These are phyloP conservation scores for Keqinozyma sinolaborantium DNA, from an alignment of 1,139 yeast species.

Conservation along the genomic window DNA sequence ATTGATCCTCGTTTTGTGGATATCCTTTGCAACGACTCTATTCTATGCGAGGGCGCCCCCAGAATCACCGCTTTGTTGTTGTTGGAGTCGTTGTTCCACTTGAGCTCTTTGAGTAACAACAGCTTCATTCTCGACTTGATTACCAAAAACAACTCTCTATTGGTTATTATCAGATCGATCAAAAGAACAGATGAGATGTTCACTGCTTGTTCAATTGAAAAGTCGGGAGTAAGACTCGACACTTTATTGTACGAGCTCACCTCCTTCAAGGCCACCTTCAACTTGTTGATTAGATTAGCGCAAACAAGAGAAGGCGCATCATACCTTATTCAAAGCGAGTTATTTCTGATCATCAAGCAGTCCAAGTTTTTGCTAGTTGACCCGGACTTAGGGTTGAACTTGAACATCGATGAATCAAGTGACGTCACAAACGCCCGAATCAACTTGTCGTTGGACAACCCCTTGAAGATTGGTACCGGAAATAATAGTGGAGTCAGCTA, in stretches of 20 bases:
- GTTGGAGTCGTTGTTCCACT: constrained; percentile 64
- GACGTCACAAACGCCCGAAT: constrained; percentile 29
- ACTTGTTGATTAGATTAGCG: constrained; percentile 69
- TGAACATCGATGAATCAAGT: constrained; percentile 21
- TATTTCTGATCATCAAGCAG: constrained; percentile 58
- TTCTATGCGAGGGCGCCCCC: constrained; percentile 73
- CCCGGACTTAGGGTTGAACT: constrained; percentile 73
- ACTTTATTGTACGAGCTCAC: constrained; percentile 67
- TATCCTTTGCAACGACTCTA: constrained; percentile 71
- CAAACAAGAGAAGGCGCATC: constrained; percentile 76
- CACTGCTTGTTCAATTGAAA: constrained; percentile 29
- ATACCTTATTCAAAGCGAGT: constrained; percentile 69
- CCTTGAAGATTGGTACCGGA: constrained; percentile 27
- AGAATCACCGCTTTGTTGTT: constrained; percentile 75
- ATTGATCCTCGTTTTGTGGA: constrained; percentile 63
- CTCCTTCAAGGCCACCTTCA: constrained; percentile 68
- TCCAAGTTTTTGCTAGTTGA: constrained; percentile 63
- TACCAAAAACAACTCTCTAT: constrained; percentile 62
- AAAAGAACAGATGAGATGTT: constrained; percentile 67
- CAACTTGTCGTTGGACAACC: constrained; percentile 50
- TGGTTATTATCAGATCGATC: constrained; percentile 62
- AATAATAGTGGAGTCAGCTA: constrained; percentile 21
- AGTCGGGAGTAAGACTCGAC: constrained; percentile 40
- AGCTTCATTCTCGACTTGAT: constrained; percentile 59
- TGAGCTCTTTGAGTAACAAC: constrained; percentile 45